phyloP scores from a whole-genome alignment of 179 eudicot species.

The Kewa caespitosa region DNA sequence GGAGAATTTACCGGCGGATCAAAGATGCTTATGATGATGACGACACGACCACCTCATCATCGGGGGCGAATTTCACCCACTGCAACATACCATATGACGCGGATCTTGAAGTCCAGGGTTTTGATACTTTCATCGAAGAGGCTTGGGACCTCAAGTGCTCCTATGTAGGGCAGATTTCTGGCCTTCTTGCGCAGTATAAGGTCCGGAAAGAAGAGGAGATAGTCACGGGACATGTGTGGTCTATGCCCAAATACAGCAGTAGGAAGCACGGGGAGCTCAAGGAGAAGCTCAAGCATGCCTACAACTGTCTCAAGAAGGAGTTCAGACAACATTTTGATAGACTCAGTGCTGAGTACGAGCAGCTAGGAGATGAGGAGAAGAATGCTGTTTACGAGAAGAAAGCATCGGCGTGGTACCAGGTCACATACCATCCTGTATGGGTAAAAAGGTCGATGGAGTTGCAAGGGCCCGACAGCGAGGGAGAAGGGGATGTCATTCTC shows the following conservation, averaged over 20 bases:
- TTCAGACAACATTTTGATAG: constrained; percentile 66
- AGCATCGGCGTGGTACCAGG: constrained; percentile 96
- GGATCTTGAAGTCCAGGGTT: constrained; percentile 61
- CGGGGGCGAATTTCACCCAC: constrained; percentile 27
- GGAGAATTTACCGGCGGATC: constrained; percentile 61
- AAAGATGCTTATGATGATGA: constrained; percentile 40
- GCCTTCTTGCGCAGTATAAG: constrained; percentile 77
- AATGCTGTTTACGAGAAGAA: constrained; percentile 57
- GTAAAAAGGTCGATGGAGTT: constrained; percentile 43
- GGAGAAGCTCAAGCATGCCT: constrained; percentile 82
- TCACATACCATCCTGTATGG: constrained; percentile 72
- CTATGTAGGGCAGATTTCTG: constrained; percentile 64
- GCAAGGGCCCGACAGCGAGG: constrained; percentile 47
- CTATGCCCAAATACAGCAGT: constrained; percentile 66
- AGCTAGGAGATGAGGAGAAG: constrained; percentile 53
- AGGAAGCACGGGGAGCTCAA: constrained; percentile 78
- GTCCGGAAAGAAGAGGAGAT: constrained; percentile 83
- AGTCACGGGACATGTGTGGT: constrained; percentile 90
- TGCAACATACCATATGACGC: constrained; percentile 49
- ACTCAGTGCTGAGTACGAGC: constrained; percentile 37
- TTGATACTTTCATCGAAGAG: constrained; percentile 41
- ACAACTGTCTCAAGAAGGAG: constrained; percentile 60
- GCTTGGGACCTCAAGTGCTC: constrained; percentile 80
- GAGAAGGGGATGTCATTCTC: constrained; percentile 44
- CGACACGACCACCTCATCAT: constrained; percentile 32